Base-by-base conservation (phyloP, 2,329 filamentous ascomycete genomes). In the Lizonia empirigonia region DNA sequence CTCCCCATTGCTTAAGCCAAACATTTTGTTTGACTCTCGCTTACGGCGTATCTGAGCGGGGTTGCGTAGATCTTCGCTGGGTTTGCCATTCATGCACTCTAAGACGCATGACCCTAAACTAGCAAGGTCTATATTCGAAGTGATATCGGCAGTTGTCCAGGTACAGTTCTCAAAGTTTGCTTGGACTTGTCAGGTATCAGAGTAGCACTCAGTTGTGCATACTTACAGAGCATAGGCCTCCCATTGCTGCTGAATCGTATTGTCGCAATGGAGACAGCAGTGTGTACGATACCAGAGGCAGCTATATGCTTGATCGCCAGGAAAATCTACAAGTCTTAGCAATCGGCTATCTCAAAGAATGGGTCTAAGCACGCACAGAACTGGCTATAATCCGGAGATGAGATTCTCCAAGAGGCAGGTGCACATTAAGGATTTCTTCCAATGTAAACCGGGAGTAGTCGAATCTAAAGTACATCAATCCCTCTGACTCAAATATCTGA, bases 41-140 rank as follows among this genome's bases (percentile, higher is more conserved):
- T 56, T 41, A 20, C 39, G 22, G 9, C 32, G 49, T 37, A 56
- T 37, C 24, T 37, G 38, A 26, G 26, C 27, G n/a, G 19, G 24
- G 22, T 39, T 40, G 18, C 53, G 50, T 8, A 52, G 39, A n/a
- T 42, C 20, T 19, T 45, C 36, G 5, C 29, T 46, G 7, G 49
- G 40, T 12, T 20, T 35, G n/a, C 50, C 44, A 13, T 53, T 50
- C 53, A 56, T 56, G 37, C 53, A 56, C 19, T 56, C 49, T n/a
- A 56, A 30, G 12, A 56, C 23, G 23, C 36, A 33, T 23, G 37
- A 30, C 6, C 53, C 53, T 10, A 56, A 50, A 16, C 22, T 32
- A 27, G 44, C 36, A 12, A 56, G 40, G 32, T 53, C 50, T 19
- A 38, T 40, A 29, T 56, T 53, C 2, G 40, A 50, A 19, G 26